Percentiles rank a stretch among this genome's conserved stretches.
These are phyloP conservation scores for Lichina pygmaea DNA, from an alignment of 495 filamentous ascomycete species.

Conservation along the genomic window DNA sequence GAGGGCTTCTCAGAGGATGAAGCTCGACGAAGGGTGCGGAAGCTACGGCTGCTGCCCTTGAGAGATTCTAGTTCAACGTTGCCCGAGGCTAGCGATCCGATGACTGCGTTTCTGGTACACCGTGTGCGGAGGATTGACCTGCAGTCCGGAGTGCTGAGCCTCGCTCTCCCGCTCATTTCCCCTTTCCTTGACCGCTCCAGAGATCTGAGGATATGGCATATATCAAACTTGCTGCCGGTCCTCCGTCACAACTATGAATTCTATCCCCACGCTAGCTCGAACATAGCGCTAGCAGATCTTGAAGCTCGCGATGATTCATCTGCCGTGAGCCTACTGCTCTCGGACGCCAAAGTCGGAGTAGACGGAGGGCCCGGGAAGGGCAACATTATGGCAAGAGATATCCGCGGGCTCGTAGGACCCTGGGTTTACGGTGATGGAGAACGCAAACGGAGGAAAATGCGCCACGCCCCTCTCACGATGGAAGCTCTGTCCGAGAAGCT, in stretches of 20 bases:
- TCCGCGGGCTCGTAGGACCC: constrained; percentile 50
- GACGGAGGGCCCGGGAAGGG: constrained; percentile 15
- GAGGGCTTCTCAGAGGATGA: constrained; percentile 32
- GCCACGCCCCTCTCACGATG: not conserved
- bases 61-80: constrained; percentile 12
- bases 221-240: constrained; percentile 54
- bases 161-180: constrained; percentile 40
- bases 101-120: constrained; percentile 37
- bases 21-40: constrained; percentile 41
- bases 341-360: constrained; percentile 20
- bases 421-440: constrained; percentile 52
- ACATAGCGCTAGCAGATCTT: constrained; percentile 29
- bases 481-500: too few relatives aligned
- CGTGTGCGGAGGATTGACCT: constrained; percentile 51
- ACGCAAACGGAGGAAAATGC: constrained; percentile 29
- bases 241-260: constrained; percentile 67
- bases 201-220: constrained; percentile 42
- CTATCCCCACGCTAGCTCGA: constrained; percentile 29
- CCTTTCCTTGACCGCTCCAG: constrained; percentile 49
- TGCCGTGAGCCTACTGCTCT: constrained; percentile 41
- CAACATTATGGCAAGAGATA: constrained; percentile 31
- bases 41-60: constrained; percentile 40
- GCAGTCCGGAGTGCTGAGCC: constrained; percentile 47
- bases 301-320: constrained; percentile 32
- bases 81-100: constrained; percentile 14